A percentile compares a stretch with the other conserved stretches of the same genome.
Conservation (phyloP, 345 rosid species). For the Balakata baccata region DNA sequence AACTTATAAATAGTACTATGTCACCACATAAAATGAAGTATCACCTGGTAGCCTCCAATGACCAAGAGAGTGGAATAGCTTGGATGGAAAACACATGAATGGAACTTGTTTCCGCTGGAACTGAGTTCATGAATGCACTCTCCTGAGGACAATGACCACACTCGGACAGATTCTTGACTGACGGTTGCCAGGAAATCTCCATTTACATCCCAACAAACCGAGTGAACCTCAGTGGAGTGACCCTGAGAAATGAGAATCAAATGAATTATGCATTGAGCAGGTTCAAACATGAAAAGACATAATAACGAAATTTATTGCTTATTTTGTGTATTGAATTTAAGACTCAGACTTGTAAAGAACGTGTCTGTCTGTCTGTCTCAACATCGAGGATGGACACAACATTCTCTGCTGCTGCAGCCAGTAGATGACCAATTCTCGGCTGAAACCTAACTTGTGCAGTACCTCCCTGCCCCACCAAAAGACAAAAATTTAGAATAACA, state of each 20-base stretch:
- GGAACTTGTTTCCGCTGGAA: slow-evolving; percentile 82
- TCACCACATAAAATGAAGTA: neutral
- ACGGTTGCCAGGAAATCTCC: slow-evolving; percentile 83
- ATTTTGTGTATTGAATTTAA: neutral
- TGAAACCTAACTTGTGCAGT: slow-evolving; percentile 75
- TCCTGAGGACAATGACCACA: slow-evolving; percentile 74
- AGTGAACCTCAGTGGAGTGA: slow-evolving; percentile 57
- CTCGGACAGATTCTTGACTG: slow-evolving; percentile 63
- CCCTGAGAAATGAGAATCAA: slow-evolving; percentile 57
- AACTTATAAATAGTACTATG: neutral
- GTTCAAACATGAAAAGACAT: neutral
- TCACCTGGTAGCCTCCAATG: slow-evolving; percentile 85
- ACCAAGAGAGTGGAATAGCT: slow-evolving; percentile 74
- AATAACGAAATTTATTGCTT: neutral
- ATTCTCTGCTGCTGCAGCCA: slow-evolving; percentile 85
- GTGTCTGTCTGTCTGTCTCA: slow-evolving; percentile 53
- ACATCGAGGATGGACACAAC: slow-evolving; percentile 68
- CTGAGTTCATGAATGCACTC: slow-evolving; percentile 71
- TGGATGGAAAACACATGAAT: slow-evolving; percentile 88
- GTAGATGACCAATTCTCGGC: slow-evolving; percentile 66
- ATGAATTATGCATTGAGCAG: neutral
- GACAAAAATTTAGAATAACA: no score
- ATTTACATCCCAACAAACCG: slow-evolving; percentile 74
- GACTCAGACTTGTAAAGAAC: slow-evolving; percentile 50
- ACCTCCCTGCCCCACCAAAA: slow-evolving; percentile 44